phyloP scores from a whole-genome alignment of 768 basidiomycete species.

The Lactarius sanguifluus region DNA sequence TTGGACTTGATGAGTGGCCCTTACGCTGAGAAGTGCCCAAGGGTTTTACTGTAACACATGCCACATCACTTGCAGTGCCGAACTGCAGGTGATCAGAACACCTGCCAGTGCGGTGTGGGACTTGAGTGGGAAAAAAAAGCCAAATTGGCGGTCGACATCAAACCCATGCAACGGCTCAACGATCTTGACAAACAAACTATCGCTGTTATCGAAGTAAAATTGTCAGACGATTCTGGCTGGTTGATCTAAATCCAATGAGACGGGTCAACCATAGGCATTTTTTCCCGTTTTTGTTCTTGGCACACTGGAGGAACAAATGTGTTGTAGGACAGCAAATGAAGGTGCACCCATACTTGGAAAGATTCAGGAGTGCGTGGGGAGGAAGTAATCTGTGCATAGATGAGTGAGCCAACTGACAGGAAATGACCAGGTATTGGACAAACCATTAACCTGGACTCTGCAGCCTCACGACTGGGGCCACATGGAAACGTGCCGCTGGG shows the following conservation, averaged over 20 bases:
- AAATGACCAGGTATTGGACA: background rate
- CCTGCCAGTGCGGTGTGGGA: background rate
- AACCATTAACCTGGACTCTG: background rate
- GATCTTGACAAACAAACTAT: background rate
- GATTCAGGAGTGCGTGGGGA: background rate
- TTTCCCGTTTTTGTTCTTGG: background rate
- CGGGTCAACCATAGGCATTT: background rate
- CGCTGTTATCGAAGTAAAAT: background rate
- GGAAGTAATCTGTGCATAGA: background rate
- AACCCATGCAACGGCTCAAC: background rate
- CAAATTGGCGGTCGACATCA: background rate
- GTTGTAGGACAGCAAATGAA: background rate
- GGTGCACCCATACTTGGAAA: background rate
- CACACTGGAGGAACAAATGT: background rate
- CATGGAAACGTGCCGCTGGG: no score
- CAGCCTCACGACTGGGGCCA: no score
- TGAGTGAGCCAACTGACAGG: background rate
- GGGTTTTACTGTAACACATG: background rate
- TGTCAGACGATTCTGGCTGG: conserved; percentile 6
- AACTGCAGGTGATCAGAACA: background rate
- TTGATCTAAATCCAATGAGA: background rate
- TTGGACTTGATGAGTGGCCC: background rate
- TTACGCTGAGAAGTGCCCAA: no score
- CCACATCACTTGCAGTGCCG: background rate
- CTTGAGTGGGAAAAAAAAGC: background rate